These are phyloP conservation scores for Aspergillus puulaauensis DNA, from an alignment of 2,329 filamentous ascomycete species.

Conservation along the genomic window DNA sequence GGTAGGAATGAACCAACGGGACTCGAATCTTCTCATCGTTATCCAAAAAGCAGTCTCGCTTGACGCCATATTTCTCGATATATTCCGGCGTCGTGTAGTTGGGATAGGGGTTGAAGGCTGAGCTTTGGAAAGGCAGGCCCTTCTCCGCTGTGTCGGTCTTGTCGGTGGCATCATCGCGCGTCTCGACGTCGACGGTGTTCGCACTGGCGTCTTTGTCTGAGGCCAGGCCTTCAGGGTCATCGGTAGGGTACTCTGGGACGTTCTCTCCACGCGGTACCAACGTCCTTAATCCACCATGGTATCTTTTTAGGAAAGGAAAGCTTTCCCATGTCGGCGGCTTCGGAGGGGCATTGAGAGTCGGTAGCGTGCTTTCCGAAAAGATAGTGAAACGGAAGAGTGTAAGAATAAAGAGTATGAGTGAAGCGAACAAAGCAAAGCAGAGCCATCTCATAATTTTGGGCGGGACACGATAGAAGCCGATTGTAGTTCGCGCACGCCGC, in stretches of 20 bases:
- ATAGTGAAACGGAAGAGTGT: constrained; percentile 73
- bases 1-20: constrained; percentile 70
- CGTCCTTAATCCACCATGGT: constrained; percentile 81
- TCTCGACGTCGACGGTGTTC: constrained; percentile 24
- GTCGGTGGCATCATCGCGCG: constrained; percentile 23
- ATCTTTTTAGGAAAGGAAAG: constrained; percentile 81
- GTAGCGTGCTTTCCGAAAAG: constrained; percentile 27
- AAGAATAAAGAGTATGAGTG: constrained; percentile 74
- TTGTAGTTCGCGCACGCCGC: constrained; percentile 33
- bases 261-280: constrained; percentile 67
- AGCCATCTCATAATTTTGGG: constrained; percentile 75
- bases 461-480: constrained; percentile 61
- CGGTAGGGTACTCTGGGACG: constrained; percentile 75
- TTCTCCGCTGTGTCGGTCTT: neutral
- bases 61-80: constrained; percentile 55
- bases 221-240: constrained; percentile 57
- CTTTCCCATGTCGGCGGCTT: constrained; percentile 76
- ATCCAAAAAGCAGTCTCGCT: constrained; percentile 79
- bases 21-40: constrained; percentile 60
- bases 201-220: constrained; percentile 39
- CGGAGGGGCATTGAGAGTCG: constrained; percentile 52
- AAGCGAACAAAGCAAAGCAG: constrained; percentile 67
- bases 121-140: constrained; percentile 45
- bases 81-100: constrained; percentile 61
- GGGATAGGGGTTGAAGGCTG: constrained; percentile 67